Base-by-base conservation (phyloP, 176 grass and related monocot species). In the Hsuehochloa calcarea region DNA sequence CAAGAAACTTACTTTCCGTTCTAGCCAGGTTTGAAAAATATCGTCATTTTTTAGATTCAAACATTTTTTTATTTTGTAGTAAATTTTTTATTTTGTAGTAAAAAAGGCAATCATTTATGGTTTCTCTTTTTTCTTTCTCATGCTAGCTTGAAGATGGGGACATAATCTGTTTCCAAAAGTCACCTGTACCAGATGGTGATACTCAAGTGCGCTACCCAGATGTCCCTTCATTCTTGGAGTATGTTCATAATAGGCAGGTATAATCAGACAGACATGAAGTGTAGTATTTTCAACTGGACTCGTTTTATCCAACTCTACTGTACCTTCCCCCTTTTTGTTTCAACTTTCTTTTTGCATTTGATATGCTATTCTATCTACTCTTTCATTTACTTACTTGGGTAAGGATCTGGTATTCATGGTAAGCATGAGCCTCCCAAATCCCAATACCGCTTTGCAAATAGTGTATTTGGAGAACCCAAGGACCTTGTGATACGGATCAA, bases 231-330 rank as follows among this genome's bases (percentile, higher is more conserved):
- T 98, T 92, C 89, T 90, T 98, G 87, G 96, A 95, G 80, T 98
- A 98, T 90, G 93, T 98, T 78, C 96, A 90, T 82, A 98, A 95
- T 82, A 92, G 96, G 67, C 96, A 98, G 96, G 95, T 97, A 91
- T 79, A 63, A 51, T 56, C 70, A 68, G 69, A 84, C 80, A 46
- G 41, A 61, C 44, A 75, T 68, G 80, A 80, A 75, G 44, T 41
- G 17, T 74, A 44, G 8, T 51, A 65, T 79, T 77, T 83, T 74
- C 58, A 73, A 38, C 13, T 79, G 60, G 17, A 40, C 19, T 61
- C 22, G 41, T 54, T 83, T 76, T 89, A 50, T 26, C 39, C 9
- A 70, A 70, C 25, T 76, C 19, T 64, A 69, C n/a, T 70, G 31
- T 45, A 51, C 9, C 11, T 70, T 51, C 6, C 13, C 19, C 56